Percentiles rank a stretch among this genome's conserved stretches.
phyloP scores from a whole-genome alignment of 345 rosid species.

The Eucalyptus marginata region DNA sequence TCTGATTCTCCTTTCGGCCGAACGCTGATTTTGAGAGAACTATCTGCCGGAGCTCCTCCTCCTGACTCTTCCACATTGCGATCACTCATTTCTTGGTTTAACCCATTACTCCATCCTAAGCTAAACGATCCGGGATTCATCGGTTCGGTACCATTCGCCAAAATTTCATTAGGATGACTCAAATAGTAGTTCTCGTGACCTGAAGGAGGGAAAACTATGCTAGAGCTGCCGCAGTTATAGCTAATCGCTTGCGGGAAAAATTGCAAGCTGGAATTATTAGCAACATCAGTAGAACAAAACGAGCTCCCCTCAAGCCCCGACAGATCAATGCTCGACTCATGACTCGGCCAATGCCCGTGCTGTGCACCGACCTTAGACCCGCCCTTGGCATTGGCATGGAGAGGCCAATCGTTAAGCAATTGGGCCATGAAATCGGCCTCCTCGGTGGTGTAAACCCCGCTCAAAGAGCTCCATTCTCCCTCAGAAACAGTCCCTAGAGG shows the following conservation, averaged over 20 bases:
- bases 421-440: constrained; percentile 78
- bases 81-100: neutral
- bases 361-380: neutral
- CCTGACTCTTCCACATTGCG: neutral
- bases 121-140: neutral
- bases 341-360: constrained; percentile 7
- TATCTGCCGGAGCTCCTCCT: neutral
- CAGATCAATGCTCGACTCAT: constrained; percentile 13
- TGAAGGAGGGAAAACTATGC: neutral
- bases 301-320: neutral
- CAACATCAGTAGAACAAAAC: neutral
- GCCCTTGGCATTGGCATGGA: neutral
- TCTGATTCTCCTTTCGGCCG: constrained; percentile 12
- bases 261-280: neutral
- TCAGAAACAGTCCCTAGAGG: neutral
- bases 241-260: neutral
- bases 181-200: constrained; percentile 12
- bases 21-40: neutral
- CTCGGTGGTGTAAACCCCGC: constrained; percentile 43
- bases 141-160: neutral
- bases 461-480: constrained; percentile 53
- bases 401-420: constrained; percentile 26
- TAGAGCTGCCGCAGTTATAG: neutral
- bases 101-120: neutral
- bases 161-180: neutral